Percentiles rank a stretch among this genome's conserved stretches.
Conservation (phyloP, 2,329 filamentous ascomycete genomes). For the Venturia asperata region DNA sequence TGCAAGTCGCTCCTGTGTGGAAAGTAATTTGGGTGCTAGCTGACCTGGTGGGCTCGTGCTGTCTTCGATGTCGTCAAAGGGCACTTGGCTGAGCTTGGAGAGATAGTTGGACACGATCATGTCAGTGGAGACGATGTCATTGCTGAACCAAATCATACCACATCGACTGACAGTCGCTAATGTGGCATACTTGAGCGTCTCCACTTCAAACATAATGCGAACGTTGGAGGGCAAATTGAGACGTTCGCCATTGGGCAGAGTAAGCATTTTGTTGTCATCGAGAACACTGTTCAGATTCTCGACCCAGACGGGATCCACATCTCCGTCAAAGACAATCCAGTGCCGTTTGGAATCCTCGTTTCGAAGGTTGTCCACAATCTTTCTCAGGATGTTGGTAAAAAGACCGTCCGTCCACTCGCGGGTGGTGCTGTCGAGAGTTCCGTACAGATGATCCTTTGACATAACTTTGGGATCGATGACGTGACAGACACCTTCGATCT, state of each 20-base stretch:
- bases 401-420: slow-evolving; percentile 98
- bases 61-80: slow-evolving; percentile 94
- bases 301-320: slow-evolving; percentile 99
- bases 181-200: slow-evolving; percentile 94
- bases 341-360: slow-evolving; percentile 95
- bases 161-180: slow-evolving; percentile 98
- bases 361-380: slow-evolving; percentile 97
- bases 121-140: slow-evolving; percentile 84
- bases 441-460: slow-evolving; percentile 97
- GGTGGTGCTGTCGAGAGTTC: slow-evolving; percentile 90
- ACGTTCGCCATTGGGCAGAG: slow-evolving; percentile 94
- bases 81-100: slow-evolving; percentile 68
- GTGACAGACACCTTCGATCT: slow-evolving; percentile 87
- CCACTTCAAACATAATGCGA: slow-evolving; percentile 99
- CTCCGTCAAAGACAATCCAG: slow-evolving; percentile 99
- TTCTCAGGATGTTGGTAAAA: slow-evolving; percentile 94
- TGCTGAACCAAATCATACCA: slow-evolving; percentile 99
- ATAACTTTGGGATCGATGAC: slow-evolving; percentile 99
- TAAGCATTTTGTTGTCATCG: slow-evolving; percentile 97
- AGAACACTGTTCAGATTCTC: slow-evolving; percentile 99
- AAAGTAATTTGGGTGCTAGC: slow-evolving; percentile 58
- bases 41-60: slow-evolving; percentile 60
- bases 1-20: slow-evolving; percentile 71
- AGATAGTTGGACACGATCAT: slow-evolving; percentile 95
- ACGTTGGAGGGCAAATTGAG: slow-evolving; percentile 91